Evolutionary conservation across 2,329 filamentous ascomycete species (phyloP).

Genomic region (Epichloe scottii): DNA sequence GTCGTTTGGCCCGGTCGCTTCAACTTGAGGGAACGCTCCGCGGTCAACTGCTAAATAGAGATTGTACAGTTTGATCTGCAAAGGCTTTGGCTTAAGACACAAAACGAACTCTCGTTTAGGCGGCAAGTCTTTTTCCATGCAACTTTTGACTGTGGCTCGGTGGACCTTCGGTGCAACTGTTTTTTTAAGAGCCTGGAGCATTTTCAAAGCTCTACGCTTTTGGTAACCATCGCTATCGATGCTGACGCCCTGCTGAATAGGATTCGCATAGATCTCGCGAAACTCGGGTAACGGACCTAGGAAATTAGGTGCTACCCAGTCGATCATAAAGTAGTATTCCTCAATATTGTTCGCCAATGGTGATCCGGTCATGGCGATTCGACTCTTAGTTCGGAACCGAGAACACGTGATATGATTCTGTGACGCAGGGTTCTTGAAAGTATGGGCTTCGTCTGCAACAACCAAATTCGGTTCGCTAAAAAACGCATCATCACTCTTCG

Average conservation of each 20-base stretch:
- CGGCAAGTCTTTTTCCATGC: slow-evolving; percentile 54
- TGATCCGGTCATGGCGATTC: slow-evolving; percentile 78
- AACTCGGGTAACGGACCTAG: slow-evolving; percentile 61
- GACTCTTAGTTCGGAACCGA: slow-evolving; percentile 51
- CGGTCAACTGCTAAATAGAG: slow-evolving; percentile 24
- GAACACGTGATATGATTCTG: slow-evolving; percentile 40
- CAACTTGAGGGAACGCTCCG: not conserved
- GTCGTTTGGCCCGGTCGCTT: slow-evolving; percentile 5
- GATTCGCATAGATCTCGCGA: slow-evolving; percentile 51
- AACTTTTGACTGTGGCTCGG: slow-evolving; percentile 53
- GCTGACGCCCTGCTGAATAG: slow-evolving; percentile 62
- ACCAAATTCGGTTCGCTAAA: slow-evolving; percentile 55
- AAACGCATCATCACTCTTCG: slow-evolving; percentile 34
- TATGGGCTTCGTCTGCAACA: slow-evolving; percentile 76
- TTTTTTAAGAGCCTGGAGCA: slow-evolving; percentile 56
- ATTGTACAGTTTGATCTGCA: slow-evolving; percentile 54
- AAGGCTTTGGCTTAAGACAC: slow-evolving; percentile 51
- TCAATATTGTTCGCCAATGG: slow-evolving; percentile 73
- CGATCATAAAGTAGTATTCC: slow-evolving; percentile 79
- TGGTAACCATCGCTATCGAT: slow-evolving; percentile 45
- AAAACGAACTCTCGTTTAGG: slow-evolving; percentile 74
- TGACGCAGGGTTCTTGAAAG: slow-evolving; percentile 53
- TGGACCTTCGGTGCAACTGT: slow-evolving; percentile 69
- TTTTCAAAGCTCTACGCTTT: slow-evolving; percentile 48
- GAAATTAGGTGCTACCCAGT: slow-evolving; percentile 74